These are phyloP conservation scores for Bjerkandera adusta DNA, from an alignment of 1,284 basidiomycete species.

Conservation along the genomic window DNA sequence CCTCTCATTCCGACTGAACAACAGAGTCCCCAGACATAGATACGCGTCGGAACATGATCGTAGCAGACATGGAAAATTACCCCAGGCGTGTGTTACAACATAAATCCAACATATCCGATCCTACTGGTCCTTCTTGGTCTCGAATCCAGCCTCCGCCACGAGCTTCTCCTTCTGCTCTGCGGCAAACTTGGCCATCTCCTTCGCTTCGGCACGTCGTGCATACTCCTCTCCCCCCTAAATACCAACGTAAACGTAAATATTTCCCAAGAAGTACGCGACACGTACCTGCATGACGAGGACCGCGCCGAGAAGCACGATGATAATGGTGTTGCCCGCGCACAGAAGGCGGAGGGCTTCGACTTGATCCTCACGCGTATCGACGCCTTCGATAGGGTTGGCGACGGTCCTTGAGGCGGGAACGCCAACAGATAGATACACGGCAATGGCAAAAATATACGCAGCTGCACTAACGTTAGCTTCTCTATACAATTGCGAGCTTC, in stretches of 20 bases:
- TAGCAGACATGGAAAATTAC: too few species aligned
- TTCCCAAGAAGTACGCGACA: conserved; percentile 8
- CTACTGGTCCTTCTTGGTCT: conserved; percentile 37
- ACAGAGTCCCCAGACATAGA: too few species aligned
- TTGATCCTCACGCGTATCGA: conserved; percentile 62
- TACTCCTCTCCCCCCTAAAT: conserved; percentile 84
- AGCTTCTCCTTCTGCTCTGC: conserved; percentile 23
- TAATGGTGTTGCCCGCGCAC: conserved; percentile 82
- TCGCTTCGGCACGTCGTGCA: conserved; percentile 65
- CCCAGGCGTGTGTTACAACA: not conserved
- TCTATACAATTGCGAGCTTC: not conserved
- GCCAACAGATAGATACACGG: conserved; percentile 79
- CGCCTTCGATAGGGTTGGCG: conserved; percentile 49
- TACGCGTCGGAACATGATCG: too few species aligned
- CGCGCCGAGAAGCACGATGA: conserved; percentile 63
- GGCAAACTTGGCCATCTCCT: conserved; percentile 50
- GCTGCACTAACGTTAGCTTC: too few species aligned
- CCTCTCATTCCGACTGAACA: too few species aligned
- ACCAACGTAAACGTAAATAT: conserved; percentile 6
- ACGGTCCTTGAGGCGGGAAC: conserved; percentile 76
- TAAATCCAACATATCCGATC: conserved; percentile 3
- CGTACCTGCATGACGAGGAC: conserved; percentile 72
- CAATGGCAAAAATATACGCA: conserved; percentile 70
- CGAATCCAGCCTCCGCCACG: conserved; percentile 15
- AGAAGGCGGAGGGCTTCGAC: conserved; percentile 78